Conservation (phyloP, 1,139 yeast genomes). For the Geotrichum klebahnii region DNA sequence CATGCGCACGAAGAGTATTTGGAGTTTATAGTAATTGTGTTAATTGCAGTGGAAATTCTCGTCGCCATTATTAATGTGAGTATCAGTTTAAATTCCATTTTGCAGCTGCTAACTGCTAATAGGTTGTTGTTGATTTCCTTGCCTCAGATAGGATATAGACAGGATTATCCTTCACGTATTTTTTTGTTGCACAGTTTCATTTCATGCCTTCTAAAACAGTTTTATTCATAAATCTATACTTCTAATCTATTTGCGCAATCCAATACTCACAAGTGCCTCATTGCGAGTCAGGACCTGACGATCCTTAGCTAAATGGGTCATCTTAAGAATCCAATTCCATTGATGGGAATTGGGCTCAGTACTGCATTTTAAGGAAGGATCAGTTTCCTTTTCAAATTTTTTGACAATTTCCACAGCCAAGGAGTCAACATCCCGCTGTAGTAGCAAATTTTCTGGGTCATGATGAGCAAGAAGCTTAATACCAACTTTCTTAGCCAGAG, state of each 20-base stretch:
- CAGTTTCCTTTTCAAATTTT: constrained; percentile 4
- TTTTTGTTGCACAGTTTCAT: neutral
- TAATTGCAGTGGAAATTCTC: constrained; percentile 86
- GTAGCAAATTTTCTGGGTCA: constrained; percentile 32
- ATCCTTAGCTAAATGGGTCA: constrained; percentile 31
- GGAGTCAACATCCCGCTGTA: constrained; percentile 23
- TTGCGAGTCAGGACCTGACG: constrained; percentile 34
- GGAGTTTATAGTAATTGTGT: constrained; percentile 86
- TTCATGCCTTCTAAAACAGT: neutral
- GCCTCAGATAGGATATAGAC: constrained; percentile 3
- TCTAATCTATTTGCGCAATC: constrained; percentile 2
- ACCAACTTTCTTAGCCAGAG: constrained; percentile 28
- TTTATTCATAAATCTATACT: neutral
- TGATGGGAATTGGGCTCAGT: constrained; percentile 14
- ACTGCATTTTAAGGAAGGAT: constrained; percentile 1
- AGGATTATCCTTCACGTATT: neutral
- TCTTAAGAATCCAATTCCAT: constrained; percentile 34
- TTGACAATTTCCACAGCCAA: constrained; percentile 11
- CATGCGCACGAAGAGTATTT: constrained; percentile 82
- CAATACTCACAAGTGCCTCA: constrained; percentile 29
- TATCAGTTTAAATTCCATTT: neutral
- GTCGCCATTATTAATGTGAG: constrained; percentile 74
- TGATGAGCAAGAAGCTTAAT: constrained; percentile 37
- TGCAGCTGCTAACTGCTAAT: neutral
- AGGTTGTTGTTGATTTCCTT: constrained; percentile 15